These are phyloP conservation scores for Salix brachista DNA, from an alignment of 345 rosid species.

Conservation along the genomic window DNA sequence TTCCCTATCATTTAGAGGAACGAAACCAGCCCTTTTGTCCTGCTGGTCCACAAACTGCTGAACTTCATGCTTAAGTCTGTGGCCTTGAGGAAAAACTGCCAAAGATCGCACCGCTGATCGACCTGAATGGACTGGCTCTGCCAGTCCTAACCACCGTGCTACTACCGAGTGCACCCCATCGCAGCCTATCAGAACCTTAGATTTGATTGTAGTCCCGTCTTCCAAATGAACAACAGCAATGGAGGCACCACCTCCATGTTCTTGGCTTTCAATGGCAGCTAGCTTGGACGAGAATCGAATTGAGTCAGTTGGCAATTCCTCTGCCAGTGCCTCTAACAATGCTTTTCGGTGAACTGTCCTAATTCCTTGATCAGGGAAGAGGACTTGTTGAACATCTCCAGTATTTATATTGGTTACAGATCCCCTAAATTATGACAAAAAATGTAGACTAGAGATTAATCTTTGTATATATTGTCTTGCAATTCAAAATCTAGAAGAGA, in stretches of 20 bases:
- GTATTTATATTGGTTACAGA: conserved; percentile 20
- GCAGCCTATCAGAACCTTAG: conserved; percentile 42
- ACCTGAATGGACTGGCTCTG: conserved; percentile 23
- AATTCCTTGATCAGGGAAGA: not conserved
- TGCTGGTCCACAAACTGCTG: conserved; percentile 22
- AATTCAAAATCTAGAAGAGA: not conserved
- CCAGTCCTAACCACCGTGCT: conserved; percentile 35
- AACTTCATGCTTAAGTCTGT: conserved; percentile 13
- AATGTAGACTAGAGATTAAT: not conserved
- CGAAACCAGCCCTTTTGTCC: conserved; percentile 28
- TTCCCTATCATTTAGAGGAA: conserved; percentile 32
- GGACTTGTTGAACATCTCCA: conserved; percentile 18
- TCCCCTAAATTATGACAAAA: not conserved
- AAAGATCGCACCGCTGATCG: conserved; percentile 32
- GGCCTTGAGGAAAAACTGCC: conserved; percentile 33
- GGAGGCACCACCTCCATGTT: conserved; percentile 6
- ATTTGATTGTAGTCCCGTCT: conserved; percentile 32
- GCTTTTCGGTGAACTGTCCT: conserved; percentile 26
- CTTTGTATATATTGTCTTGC: not conserved
- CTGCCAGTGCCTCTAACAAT: conserved; percentile 29
- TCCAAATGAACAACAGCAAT: conserved; percentile 17
- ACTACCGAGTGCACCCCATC: conserved; percentile 37
- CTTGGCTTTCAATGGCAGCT: conserved; percentile 15
- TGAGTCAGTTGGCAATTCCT: conserved; percentile 26
- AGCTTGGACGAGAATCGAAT: conserved; percentile 37